Evolutionary conservation across 441 rosid genomes (phyloP), one percentile per base, ranked within the genome.

Genomic region (Arabidopsis hybrid): DNA sequence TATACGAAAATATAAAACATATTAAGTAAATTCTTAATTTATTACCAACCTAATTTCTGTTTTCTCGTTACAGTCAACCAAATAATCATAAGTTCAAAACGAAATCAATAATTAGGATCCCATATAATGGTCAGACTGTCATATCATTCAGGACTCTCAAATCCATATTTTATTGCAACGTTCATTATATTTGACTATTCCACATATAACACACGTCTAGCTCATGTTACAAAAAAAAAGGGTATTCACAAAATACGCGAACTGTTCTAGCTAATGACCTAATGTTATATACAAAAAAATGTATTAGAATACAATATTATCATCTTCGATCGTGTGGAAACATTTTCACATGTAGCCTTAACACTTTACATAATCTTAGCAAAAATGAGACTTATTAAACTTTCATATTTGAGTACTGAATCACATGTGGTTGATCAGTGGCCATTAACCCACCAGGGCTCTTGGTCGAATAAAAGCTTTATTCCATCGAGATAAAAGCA

Each of bases 81-180:
- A 49, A 31, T 58, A 18, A 67, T 67, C 46, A 46, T 38, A 26
- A 65, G 13, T 32, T 36, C 6, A 9, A 16, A 29, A 29, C 34
- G 26, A n/a, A 40, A 74, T 59, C 67, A 74, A 73, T 59, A 18
- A 67, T 66, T 46, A 59, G 17, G 31, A 74, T 60, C 38, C 17
- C 67, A 32, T 42, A 40, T 42, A 9, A n/a, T 10, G 13, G 21
- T 12, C 35, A 16, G 11, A 51, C 69, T 75, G 69, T 75, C 78
- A 74, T 42, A 59, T 74, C 78, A 67, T 32, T n/a, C 42, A 42
- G 68, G n/a, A 17, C 47, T 55, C 18, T 60, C 35, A 12, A 67
- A 35, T 35, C 21, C 47, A 40, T 67, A 59, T 34, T 49, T 59
- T 68, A 59, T 67, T 67, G 55, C 16, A 7, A 59, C 16, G 42